Base-by-base conservation (phyloP, 2,329 filamentous ascomycete genomes). In the Uncinocarpus reesii region DNA sequence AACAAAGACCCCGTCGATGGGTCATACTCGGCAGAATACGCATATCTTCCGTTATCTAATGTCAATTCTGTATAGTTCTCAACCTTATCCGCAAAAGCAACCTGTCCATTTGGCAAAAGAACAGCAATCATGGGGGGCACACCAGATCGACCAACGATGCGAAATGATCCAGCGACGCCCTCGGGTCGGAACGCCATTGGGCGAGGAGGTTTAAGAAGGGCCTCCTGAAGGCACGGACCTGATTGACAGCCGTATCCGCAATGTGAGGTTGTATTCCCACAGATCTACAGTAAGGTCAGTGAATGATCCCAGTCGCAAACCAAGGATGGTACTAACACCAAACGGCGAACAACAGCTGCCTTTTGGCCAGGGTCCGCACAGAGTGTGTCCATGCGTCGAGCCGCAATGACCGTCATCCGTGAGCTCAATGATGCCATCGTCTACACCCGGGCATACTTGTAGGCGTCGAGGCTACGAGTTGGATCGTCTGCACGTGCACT, bases 51-150 rank as follows among this genome's bases (percentile, higher is more conserved):
- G 57, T 77, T 73, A 13, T 68, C 51, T 6, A 78, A 67, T 53
- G 67, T 72, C 38, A 80, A 56, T 51, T 80, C 68, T 0, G 77
- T 79, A 61, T 77, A 80, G 59, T 80, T 75, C 59, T 81, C 78
- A 24, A 81, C 69, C 59, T 81, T 81, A 66, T 81, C 78, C 13
- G 80, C 63, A 62, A 81, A 81, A 31, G 77, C 68, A 8, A 80
- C 76, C 44, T 70, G 68, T 20, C 77, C 77, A 56, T 80, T 79
- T 11, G 70, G 74, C 66, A 80, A 68, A 18, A 81, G 67, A 55
- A 70, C 75, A 53, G 77, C 77, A 56, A 79, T 77, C 78, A 81
- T 81, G 13, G 71, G 76, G 34, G 78, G 77, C n/a, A 80, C 78
- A 54, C 78, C 78, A 45, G 75, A 76, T 49, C 71, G 63, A 15